Conservation (phyloP, 2,329 filamentous ascomycete species). For the Cladophialophora carrionii region DNA sequence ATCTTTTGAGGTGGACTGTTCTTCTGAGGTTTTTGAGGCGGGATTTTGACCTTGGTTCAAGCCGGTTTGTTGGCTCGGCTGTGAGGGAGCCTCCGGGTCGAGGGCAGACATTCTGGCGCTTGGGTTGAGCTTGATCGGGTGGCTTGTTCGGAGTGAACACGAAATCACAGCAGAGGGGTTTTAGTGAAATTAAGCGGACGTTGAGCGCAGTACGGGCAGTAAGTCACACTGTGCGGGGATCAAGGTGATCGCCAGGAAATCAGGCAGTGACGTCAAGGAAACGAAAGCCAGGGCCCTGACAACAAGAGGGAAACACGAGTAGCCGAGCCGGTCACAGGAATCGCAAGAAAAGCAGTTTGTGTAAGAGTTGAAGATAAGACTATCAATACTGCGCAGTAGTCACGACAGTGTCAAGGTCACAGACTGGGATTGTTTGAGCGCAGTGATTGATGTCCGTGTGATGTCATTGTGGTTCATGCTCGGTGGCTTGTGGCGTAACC, state of each 20-base stretch:
- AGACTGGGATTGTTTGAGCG: not conserved
- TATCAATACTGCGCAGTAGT: not conserved
- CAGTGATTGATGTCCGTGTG: not conserved
- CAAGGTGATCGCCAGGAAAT: not conserved
- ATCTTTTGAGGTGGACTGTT: constrained; percentile 34
- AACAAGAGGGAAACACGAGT: not conserved
- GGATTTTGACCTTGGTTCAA: constrained; percentile 40
- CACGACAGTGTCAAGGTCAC: not conserved
- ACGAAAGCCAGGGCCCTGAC: not conserved
- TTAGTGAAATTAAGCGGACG: not conserved
- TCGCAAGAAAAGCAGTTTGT: not conserved
- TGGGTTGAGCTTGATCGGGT: not conserved
- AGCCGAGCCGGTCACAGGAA: not conserved
- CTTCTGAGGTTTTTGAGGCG: constrained; percentile 38
- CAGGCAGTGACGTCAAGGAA: not conserved
- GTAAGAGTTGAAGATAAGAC: not conserved
- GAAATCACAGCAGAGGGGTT: not conserved
- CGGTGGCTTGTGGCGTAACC: not conserved
- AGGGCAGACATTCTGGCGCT: constrained; percentile 31
- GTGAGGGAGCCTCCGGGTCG: constrained; percentile 39
- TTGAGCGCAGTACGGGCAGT: not conserved
- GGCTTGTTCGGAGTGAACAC: not conserved
- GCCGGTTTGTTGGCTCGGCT: constrained; percentile 39
- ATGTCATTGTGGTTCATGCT: not conserved
- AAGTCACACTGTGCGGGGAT: not conserved